phyloP scores from a whole-genome alignment of 1,284 basidiomycete genomes.

The Cutaneotrichosporon sp. region DNA sequence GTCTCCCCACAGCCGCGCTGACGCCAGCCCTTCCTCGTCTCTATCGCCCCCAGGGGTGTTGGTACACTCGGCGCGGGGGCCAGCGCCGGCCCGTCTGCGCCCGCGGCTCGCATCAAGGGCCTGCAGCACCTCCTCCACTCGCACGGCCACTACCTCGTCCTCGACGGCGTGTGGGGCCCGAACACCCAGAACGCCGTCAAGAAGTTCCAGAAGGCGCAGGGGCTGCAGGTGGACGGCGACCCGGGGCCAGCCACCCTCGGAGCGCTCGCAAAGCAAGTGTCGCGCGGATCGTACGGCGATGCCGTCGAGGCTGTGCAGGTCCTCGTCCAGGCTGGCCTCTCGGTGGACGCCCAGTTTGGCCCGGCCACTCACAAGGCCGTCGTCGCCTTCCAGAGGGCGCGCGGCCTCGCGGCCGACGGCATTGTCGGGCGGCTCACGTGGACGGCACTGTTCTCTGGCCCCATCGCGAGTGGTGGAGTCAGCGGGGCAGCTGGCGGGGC shows the following conservation, averaged over 20 bases:
- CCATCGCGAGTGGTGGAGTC: slow-evolving; percentile 3
- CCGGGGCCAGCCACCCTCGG: slow-evolving; percentile 15
- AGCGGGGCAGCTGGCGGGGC: not conserved
- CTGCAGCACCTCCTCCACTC: slow-evolving; percentile 15
- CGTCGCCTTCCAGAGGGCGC: not conserved
- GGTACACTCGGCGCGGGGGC: slow-evolving; percentile 8
- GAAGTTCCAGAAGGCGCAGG: not conserved
- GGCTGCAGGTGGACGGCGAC: slow-evolving; percentile 8
- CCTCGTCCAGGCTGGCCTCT: slow-evolving; percentile 1
- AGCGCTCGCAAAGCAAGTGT: slow-evolving; percentile 1
- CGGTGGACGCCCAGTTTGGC: slow-evolving; percentile 17
- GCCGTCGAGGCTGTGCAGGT: slow-evolving; percentile 10
- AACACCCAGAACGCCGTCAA: not conserved
- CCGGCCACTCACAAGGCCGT: not conserved
- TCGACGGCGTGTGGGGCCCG: slow-evolving; percentile 13
- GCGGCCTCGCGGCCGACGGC: slow-evolving; percentile 4
- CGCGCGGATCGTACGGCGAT: not conserved
- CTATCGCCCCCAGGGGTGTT: not conserved
- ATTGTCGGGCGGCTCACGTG: slow-evolving; percentile 11
- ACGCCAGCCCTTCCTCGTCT: not conserved
- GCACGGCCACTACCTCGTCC: slow-evolving; percentile 2
- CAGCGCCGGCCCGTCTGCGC: not conserved
- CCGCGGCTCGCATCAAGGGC: slow-evolving; percentile 1
- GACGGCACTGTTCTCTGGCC: slow-evolving; percentile 8
- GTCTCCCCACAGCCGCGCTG: no score